Percentiles rank a stretch among this genome's conserved stretches.
phyloP scores from a whole-genome alignment of 306 rosid genomes.

The Pyrus communis region DNA sequence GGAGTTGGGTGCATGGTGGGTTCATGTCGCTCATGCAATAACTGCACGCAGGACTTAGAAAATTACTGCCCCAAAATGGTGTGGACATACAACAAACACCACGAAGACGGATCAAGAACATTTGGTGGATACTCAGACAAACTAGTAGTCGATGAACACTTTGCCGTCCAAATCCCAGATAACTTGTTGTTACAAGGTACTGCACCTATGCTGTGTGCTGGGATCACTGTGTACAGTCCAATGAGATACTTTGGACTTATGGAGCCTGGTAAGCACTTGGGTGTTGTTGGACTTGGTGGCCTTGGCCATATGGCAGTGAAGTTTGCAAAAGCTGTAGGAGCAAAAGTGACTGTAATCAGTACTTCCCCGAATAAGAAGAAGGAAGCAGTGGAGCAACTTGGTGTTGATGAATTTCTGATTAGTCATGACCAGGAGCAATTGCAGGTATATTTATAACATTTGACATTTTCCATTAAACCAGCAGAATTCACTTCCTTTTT shows the following conservation, averaged over 20 bases:
- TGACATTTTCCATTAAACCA: neutral
- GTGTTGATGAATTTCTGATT: slow-evolving; percentile 1
- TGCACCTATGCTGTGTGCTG: slow-evolving; percentile 3
- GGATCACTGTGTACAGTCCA: slow-evolving; percentile 6
- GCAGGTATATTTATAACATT: neutral
- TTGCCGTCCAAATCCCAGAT: neutral
- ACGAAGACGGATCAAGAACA: neutral
- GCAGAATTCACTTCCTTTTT: too few species aligned
- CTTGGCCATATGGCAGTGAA: neutral
- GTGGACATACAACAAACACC: neutral
- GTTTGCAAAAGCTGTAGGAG: slow-evolving; percentile 4
- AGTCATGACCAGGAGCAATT: slow-evolving; percentile 8
- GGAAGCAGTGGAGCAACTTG: neutral
- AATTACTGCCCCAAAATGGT: slow-evolving; percentile 1
- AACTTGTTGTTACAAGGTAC: neutral
- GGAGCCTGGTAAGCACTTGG: neutral
- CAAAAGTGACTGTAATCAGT: neutral
- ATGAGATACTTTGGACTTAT: neutral
- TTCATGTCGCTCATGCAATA: neutral
- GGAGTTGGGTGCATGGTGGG: slow-evolving; percentile 2
- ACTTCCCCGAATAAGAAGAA: neutral
- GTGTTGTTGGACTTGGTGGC: neutral
- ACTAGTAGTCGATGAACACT: neutral
- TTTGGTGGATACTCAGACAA: slow-evolving; percentile 4
- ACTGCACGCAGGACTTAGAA: neutral